These are phyloP conservation scores for Scheffersomyces cryptocercus DNA, from an alignment of 1,139 yeast species.

Conservation along the genomic window DNA sequence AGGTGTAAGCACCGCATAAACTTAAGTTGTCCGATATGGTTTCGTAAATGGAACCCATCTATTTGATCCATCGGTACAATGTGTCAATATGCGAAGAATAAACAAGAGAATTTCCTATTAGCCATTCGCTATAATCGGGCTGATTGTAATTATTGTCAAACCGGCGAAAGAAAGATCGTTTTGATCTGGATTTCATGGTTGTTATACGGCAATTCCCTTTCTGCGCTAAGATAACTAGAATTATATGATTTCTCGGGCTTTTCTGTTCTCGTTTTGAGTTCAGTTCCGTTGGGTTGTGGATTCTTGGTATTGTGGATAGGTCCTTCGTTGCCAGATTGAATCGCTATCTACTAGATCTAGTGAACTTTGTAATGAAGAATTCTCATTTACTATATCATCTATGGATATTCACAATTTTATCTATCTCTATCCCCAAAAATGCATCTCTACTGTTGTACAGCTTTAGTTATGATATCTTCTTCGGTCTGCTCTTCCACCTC, in stretches of 20 bases:
- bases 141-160: background rate
- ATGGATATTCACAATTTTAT: background rate
- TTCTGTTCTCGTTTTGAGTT: background rate
- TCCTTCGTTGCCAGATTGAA: background rate
- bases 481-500: constrained; percentile 11
- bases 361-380: too few species aligned
- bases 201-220: too few species aligned
- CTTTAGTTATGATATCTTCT: constrained; percentile 17
- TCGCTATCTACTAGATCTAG: background rate
- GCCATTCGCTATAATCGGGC: background rate
- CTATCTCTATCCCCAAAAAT: background rate
- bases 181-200: background rate
- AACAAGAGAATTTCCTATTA: constrained; percentile 3
- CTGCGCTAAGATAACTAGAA: background rate
- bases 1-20: constrained; percentile 29
- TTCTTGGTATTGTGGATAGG: background rate
- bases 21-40: constrained; percentile 48
- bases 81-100: constrained; percentile 53
- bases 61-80: constrained; percentile 45
- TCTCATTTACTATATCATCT: background rate
- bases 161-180: background rate
- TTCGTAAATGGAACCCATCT: constrained; percentile 8
- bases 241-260: background rate
- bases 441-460: constrained; percentile 7
- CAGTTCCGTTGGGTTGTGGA: background rate